Percentiles rank a stretch among this genome's conserved stretches.
Conservation (phyloP, 2,329 filamentous ascomycete genomes). For the Colletotrichum musicola region DNA sequence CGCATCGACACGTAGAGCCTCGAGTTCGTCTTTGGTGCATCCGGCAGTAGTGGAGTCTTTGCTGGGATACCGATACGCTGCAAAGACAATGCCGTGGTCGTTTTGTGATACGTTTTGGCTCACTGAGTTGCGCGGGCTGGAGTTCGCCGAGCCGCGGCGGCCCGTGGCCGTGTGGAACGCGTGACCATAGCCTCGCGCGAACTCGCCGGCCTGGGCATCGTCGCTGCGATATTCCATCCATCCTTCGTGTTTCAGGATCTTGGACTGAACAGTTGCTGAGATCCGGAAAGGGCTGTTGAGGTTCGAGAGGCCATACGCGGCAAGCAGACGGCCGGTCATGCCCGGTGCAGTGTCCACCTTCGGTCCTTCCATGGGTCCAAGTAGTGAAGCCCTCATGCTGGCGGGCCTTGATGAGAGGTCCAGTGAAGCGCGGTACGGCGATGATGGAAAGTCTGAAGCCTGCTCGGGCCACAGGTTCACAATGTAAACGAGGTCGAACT, state of each 20-base stretch:
- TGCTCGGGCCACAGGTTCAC: slow-evolving; percentile 67
- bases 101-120: slow-evolving; percentile 41
- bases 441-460: slow-evolving; percentile 29
- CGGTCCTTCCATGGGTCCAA: slow-evolving; percentile 32
- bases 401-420: slow-evolving; percentile 38
- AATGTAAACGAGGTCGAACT: slow-evolving; percentile 71
- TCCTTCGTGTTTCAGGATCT: slow-evolving; percentile 60
- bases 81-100: slow-evolving; percentile 68
- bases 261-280: slow-evolving; percentile 61
- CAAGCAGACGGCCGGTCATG: slow-evolving; percentile 64
- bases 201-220: slow-evolving; percentile 56
- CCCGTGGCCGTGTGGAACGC: slow-evolving; percentile 63
- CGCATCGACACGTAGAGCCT: slow-evolving; percentile 61
- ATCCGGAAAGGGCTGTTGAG: slow-evolving; percentile 66
- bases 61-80: slow-evolving; percentile 64
- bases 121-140: slow-evolving; percentile 28
- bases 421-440: slow-evolving; percentile 40
- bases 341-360: slow-evolving; percentile 39
- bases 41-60: slow-evolving; percentile 51
- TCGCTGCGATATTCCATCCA: slow-evolving; percentile 67
- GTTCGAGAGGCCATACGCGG: slow-evolving; percentile 66
- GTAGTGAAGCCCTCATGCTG: slow-evolving; percentile 31
- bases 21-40: slow-evolving; percentile 57
- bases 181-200: slow-evolving; percentile 65
- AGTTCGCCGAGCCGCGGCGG: slow-evolving; percentile 15